Evolutionary conservation across 495 filamentous ascomycete species (phyloP).

Genomic region (Lasiosphaeria miniovina): DNA sequence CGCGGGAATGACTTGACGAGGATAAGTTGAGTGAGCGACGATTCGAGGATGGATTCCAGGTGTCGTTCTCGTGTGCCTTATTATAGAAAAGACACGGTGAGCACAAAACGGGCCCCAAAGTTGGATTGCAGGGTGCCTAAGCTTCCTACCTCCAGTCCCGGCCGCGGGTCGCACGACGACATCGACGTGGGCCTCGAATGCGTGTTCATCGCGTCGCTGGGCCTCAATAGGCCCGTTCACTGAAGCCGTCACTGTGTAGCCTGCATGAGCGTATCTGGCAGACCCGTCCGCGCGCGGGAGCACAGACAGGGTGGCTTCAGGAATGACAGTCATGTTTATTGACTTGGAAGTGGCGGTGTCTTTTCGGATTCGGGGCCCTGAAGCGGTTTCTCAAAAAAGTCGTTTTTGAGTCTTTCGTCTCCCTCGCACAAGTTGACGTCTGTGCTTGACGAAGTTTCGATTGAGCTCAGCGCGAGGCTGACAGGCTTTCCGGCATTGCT

Average conservation of each 20-base stretch:
- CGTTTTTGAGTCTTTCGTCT: slow-evolving; percentile 1
- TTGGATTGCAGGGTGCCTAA: slow-evolving; percentile 30
- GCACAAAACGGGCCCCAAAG: slow-evolving; percentile 29
- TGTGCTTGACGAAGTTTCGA: slow-evolving; percentile 9
- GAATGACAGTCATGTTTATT: slow-evolving; percentile 35
- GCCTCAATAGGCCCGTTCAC: slow-evolving; percentile 95
- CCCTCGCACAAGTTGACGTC: not conserved
- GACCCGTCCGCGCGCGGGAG: slow-evolving; percentile 83
- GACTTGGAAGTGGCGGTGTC: too few species aligned
- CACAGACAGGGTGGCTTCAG: slow-evolving; percentile 50
- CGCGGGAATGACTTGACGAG: slow-evolving; percentile 67
- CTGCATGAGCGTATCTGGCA: slow-evolving; percentile 72
- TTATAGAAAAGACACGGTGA: not conserved
- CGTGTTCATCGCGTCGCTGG: slow-evolving; percentile 76
- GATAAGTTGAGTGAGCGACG: slow-evolving; percentile 65
- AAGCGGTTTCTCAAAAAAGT: too few species aligned
- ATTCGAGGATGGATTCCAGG: slow-evolving; percentile 67
- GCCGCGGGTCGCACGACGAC: slow-evolving; percentile 82
- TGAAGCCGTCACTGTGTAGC: slow-evolving; percentile 76
- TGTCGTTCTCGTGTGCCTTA: slow-evolving; percentile 68
- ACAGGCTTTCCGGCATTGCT: slow-evolving; percentile 1
- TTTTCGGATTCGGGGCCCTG: too few species aligned
- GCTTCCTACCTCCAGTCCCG: slow-evolving; percentile 71
- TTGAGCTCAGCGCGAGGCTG: not conserved
- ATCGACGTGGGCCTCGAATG: slow-evolving; percentile 87